A percentile compares a stretch with the other conserved stretches of the same genome.
phyloP scores from a whole-genome alignment of 2,329 filamentous ascomycete species.

The Clonostachys byssicola region DNA sequence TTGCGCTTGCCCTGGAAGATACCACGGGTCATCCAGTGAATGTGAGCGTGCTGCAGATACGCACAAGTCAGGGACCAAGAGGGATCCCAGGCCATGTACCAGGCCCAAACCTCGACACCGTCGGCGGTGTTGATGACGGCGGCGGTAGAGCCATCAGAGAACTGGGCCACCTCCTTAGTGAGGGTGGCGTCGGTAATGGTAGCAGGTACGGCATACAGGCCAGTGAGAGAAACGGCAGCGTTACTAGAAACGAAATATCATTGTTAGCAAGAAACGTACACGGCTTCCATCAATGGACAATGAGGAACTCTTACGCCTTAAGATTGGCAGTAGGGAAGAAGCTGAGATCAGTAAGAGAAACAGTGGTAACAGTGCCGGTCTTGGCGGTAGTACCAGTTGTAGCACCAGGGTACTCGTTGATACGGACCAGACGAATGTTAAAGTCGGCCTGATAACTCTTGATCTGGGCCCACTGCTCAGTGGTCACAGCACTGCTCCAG shows the following conservation, averaged over 20 bases:
- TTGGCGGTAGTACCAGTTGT: constrained; percentile 34
- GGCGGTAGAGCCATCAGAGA: constrained; percentile 43
- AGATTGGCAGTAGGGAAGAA: constrained; percentile 51
- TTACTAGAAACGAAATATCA: constrained; percentile 12
- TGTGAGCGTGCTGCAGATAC: constrained; percentile 58
- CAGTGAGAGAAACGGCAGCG: constrained; percentile 40
- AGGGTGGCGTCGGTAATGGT: constrained; percentile 46
- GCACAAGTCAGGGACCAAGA: constrained; percentile 44
- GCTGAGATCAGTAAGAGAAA: constrained; percentile 47
- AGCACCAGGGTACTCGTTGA: constrained; percentile 50
- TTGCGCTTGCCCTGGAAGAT: constrained; percentile 52
- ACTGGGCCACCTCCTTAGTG: constrained; percentile 49
- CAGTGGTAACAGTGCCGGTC: constrained; percentile 10
- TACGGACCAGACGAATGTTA: constrained; percentile 55
- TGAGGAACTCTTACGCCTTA: constrained; percentile 25
- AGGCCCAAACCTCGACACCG: constrained; percentile 57
- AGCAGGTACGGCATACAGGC: constrained; percentile 56
- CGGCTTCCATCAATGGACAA: too few species aligned
- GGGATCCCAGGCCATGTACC: constrained; percentile 47
- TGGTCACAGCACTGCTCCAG: constrained; percentile 49
- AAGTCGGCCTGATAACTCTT: constrained; percentile 55
- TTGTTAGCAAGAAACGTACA: background rate
- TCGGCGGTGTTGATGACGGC: constrained; percentile 56
- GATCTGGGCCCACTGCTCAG: constrained; percentile 49
- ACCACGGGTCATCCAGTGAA: constrained; percentile 57